Base-by-base conservation (phyloP, 1,284 basidiomycete genomes). In the Erythrobasidium hasegawianum region DNA sequence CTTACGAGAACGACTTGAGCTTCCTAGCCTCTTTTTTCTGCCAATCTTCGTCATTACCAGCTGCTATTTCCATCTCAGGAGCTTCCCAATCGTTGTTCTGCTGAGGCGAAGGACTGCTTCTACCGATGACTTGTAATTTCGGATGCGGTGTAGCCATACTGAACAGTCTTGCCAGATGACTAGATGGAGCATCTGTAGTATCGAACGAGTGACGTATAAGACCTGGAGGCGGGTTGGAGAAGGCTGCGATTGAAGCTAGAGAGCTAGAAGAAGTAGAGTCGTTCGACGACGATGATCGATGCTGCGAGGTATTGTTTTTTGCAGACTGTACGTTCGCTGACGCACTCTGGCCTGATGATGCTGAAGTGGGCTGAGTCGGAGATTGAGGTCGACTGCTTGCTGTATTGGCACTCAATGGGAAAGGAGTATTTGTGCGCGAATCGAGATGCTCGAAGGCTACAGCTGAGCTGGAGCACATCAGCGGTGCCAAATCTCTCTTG, bases 371-470 rank as follows among this genome's bases (percentile, higher is more conserved):
- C 40, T 61, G 59, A 10, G 49, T 33, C 33, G 33, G 33, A 33
- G 33, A 33, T 33, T 41, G n/a, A 26, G 13, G 20, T 24, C 27
- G 13, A 49, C 38, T 14, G 59, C 29, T 7, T 33, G 18, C 22
- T 33, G 49, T 14, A 33, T 11, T 22, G 2, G 10, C 9, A 64
- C 10, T 24, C 29, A 39, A 16, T 1, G 61, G 61, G n/a, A 47
- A 33, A 40, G 62, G 62, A 1, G 62, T 65, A 1, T 40, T 40
- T 8, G 39, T 56, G 16, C 62, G 62, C 13, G 62, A 65, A 16
- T 65, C 43, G 41, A 65, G 62, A 7, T 57, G 62, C 45, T 65
- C 62, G 56, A 65, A 65, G 7, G 62, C 62, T 16, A 58, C 55
- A 41, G 62, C 62, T 14, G 62, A 65, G 2, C 55, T 57, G 10